A percentile compares a stretch with the other conserved stretches of the same genome.
Conservation (phyloP, 257 asterid species). For the Jasminum sambac region DNA sequence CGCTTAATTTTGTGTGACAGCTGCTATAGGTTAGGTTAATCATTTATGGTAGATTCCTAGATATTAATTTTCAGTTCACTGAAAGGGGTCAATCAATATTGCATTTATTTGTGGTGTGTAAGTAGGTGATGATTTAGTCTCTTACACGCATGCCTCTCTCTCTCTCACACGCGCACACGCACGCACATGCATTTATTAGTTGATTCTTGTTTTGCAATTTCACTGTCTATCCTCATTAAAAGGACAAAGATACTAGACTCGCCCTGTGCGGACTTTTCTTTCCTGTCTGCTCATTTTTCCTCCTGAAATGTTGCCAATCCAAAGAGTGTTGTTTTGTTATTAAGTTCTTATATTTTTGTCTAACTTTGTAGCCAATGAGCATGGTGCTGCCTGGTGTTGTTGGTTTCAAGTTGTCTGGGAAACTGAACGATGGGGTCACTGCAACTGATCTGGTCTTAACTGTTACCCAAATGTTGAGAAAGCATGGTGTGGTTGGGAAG, state of each 20-base stretch:
- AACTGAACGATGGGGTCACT: slow-evolving; percentile 75
- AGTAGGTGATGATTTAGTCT: background rate
- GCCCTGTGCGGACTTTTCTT: background rate
- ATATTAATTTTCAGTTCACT: background rate
- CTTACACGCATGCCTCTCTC: background rate
- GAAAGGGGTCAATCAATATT: background rate
- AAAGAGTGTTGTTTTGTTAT: background rate
- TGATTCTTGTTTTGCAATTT: background rate
- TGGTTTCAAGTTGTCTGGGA: slow-evolving; percentile 79
- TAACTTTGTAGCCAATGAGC: slow-evolving; percentile 75
- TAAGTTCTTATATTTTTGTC: slow-evolving; percentile 1
- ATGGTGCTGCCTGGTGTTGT: slow-evolving; percentile 97
- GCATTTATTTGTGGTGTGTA: background rate
- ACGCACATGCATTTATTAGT: background rate
- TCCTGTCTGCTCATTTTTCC: background rate
- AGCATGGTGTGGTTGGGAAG: slow-evolving; percentile 92
- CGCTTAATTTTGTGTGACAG: background rate
- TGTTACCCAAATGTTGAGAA: slow-evolving; percentile 85
- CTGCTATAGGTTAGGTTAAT: background rate
- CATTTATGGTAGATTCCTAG: background rate
- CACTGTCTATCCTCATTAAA: background rate
- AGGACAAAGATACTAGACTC: background rate
- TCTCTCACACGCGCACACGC: too few relatives aligned
- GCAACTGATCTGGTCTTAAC: slow-evolving; percentile 95
- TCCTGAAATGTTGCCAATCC: background rate